Evolutionary conservation across 495 filamentous ascomycete species (phyloP).

Genomic region (Neurospora tetraspora): DNA sequence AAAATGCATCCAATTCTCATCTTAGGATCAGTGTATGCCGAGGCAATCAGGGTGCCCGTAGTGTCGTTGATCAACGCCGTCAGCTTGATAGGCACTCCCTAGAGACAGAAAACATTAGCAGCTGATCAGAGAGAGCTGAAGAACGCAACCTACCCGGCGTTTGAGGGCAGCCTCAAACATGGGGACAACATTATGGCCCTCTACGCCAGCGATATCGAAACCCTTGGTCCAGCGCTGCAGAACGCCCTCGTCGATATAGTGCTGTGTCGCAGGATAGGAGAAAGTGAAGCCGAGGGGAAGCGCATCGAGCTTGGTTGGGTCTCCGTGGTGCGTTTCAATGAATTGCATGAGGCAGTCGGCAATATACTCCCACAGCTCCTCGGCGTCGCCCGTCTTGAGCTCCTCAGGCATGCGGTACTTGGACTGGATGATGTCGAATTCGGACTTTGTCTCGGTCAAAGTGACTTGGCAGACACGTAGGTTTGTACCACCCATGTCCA

Average conservation of each 20-base stretch:
- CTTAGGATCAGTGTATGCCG: constrained; percentile 80
- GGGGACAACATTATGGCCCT: constrained; percentile 89
- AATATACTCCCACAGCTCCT: constrained; percentile 96
- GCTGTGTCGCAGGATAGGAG: constrained; percentile 92
- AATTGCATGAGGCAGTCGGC: constrained; percentile 96
- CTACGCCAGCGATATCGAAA: constrained; percentile 93
- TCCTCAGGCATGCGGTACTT: constrained; percentile 97
- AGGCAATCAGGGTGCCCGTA: constrained; percentile 97
- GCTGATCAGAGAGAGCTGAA: not conserved
- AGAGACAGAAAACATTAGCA: constrained; percentile 6
- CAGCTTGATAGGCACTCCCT: constrained; percentile 88
- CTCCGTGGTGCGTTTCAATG: constrained; percentile 78
- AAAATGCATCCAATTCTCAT: constrained; percentile 98
- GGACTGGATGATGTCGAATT: constrained; percentile 98
- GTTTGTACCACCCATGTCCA: constrained; percentile 99
- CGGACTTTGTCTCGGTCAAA: constrained; percentile 79
- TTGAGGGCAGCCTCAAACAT: constrained; percentile 77
- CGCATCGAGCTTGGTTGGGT: constrained; percentile 48
- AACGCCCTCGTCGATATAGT: constrained; percentile 92
- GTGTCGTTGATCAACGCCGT: constrained; percentile 95
- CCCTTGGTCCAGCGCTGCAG: constrained; percentile 98
- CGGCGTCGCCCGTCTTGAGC: constrained; percentile 78
- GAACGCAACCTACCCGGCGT: constrained; percentile 50
- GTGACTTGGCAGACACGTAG: constrained; percentile 95
- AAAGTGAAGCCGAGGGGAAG: constrained; percentile 95